Base-by-base conservation (phyloP, 345 rosid genomes). In the Moricandia arvensis region DNA sequence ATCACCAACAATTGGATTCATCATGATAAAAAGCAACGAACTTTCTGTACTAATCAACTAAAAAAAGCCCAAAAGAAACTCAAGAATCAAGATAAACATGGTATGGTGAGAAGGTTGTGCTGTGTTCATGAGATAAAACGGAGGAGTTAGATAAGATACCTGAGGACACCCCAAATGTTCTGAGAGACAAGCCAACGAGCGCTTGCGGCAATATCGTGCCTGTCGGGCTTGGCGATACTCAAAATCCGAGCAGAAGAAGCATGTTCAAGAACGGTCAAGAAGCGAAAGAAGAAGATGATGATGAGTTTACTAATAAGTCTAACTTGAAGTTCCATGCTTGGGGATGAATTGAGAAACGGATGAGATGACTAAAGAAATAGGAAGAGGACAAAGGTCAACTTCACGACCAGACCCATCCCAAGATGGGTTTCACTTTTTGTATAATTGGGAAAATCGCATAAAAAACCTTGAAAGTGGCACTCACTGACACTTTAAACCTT, bases 151-250 rank as follows among this genome's bases (percentile, higher is more conserved):
- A 33, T 12, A 43, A n/a, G 51, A 31, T 81, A 93, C 98, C 85
- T 93, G 53, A 93, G 84, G 68, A 88, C 93, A 63, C 95, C 96
- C 96, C 98, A 93, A 41, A 79, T 82, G 69, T 89, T 93, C 79
- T 84, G 86, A 69, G 91, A 77, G 84, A 89, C 96, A 79, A 93
- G 75, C 98, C 98, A 93, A 60, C 98, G 95, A 75, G 96, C 96
- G 10, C 85, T 82, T 5, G 84, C 86, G 66, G 85, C 87, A 16
- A 85, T 84, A 65, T 87, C 65, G 18, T 80, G 62, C 7, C 85
- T 86, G 75, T 89, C 86, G 4, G 98, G 98, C 69, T 89, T 90
- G 8, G 79, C 41, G 76, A 63, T 17, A 21, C 73, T 60, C 4
- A 85, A 71, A 69, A 74, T 35, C 31, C 94, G 86, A 53, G 82